Evolutionary conservation across 192 early-diverging fungal genomes (phyloP), one percentile per base, ranked within the genome.

Genomic region (Coemansia sp.): DNA sequence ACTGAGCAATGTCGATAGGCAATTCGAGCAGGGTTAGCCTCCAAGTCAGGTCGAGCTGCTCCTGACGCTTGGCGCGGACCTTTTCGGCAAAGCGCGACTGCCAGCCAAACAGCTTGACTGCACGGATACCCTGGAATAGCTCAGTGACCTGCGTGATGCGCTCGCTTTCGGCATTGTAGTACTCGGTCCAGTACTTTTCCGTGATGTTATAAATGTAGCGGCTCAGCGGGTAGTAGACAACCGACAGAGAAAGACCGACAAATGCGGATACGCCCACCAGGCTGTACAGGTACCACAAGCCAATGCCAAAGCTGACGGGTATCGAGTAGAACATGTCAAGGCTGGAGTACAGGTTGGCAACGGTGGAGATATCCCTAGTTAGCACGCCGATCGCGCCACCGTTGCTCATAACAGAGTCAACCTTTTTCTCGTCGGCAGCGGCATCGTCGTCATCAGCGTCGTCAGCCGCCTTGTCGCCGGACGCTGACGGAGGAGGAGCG

Each of bases 21-120:
- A 85, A 15, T 67, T 31, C 41, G 11, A 64, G 15, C 11, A 63
- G 10, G n/a, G 20, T 20, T 2, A 63, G 36, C 16, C 20, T 63
- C 61, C 77, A 73, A 44, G 89, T 79, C 24, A 79, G 71, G 61
- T 75, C 74, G 27, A 92, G 66, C 71, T 92, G 87, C 34, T 78
- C 80, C 44, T 87, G 80, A 55, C 90, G 86, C 5, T 87, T 77
- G 15, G 75, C 77, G 15, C 86, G 83, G 18, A 96, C 84, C 64
- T 88, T 87, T 38, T 87, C 80, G 57, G 87, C 72, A 68, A 97
- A 93, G 57, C 86, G 84, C 22, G 78, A 62, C 75, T 91, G 91
- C 92, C 92, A 93, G 27, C 88, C 90, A 80, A 91, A 92, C 68
- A 96, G 88, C 70, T 97, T 97, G 64, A 97, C 88, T 41, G 96